Evolutionary conservation across 305 asterid species (phyloP).

Genomic region (Fraxinus greggii): DNA sequence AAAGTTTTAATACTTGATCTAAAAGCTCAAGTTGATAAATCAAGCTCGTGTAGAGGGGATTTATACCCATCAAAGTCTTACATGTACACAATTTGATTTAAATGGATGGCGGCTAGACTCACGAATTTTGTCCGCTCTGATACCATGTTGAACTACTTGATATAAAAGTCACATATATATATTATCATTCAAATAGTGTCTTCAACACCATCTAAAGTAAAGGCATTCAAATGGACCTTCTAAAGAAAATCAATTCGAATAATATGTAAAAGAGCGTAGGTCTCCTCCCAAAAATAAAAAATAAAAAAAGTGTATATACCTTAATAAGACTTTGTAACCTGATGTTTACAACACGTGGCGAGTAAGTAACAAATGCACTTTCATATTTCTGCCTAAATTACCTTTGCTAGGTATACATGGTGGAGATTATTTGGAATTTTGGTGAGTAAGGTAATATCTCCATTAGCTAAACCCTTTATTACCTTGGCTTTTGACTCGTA

Average conservation of each 20-base stretch:
- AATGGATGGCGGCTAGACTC: background rate
- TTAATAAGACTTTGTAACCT: background rate
- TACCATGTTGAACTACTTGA: background rate
- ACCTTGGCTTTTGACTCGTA: background rate
- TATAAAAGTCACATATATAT: background rate
- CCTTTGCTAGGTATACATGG: background rate
- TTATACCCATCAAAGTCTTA: background rate
- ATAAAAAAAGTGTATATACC: background rate
- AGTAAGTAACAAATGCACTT: background rate
- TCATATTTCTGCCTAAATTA: background rate
- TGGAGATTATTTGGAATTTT: background rate
- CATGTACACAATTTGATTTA: background rate
- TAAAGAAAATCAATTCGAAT: background rate
- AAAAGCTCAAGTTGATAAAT: background rate
- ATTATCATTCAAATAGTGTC: background rate
- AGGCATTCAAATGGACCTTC: background rate
- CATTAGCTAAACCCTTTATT: background rate
- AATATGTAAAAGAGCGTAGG: background rate
- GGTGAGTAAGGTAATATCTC: background rate
- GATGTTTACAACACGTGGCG: background rate
- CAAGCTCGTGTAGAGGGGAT: background rate
- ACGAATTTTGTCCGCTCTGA: background rate
- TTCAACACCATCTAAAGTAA: background rate
- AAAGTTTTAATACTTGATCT: background rate
- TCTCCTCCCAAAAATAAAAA: background rate